Evolutionary conservation across 306 rosid genomes (phyloP).

Genomic region (Betula pendula): DNA sequence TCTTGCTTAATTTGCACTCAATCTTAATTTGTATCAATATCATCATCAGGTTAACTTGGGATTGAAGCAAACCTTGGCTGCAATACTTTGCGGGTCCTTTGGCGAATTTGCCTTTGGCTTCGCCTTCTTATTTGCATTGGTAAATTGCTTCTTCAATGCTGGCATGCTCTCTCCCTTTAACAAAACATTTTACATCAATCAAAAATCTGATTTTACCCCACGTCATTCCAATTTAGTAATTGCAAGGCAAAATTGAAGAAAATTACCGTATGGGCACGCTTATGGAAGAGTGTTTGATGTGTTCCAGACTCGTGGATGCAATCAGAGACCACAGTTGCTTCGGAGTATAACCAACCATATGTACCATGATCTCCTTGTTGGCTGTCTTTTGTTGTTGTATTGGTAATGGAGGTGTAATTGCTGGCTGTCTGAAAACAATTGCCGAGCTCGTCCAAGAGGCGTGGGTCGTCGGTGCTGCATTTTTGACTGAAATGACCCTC

Average conservation of each 20-base stretch:
- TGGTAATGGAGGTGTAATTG: conserved; percentile 37
- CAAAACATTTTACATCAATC: conserved; percentile 7
- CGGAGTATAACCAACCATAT: conserved; percentile 62
- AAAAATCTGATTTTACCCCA: no score
- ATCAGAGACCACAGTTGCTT: conserved; percentile 40
- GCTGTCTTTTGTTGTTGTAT: conserved; percentile 32
- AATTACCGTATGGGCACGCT: conserved; percentile 59
- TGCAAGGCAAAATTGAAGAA: not conserved
- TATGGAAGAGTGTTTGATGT: conserved; percentile 38
- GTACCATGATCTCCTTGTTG: conserved; percentile 38
- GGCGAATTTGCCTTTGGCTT: conserved; percentile 56
- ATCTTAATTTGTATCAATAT: not conserved
- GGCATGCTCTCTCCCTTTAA: conserved; percentile 54
- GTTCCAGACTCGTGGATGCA: conserved; percentile 35
- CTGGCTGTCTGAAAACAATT: conserved; percentile 54
- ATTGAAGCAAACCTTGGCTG: conserved; percentile 78
- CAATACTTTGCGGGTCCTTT: conserved; percentile 87
- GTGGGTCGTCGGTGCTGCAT: conserved; percentile 18
- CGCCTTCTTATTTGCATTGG: conserved; percentile 42
- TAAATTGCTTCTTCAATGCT: conserved; percentile 58
- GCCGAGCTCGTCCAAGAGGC: conserved; percentile 41
- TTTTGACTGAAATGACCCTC: conserved; percentile 29
- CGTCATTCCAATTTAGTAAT: no score
- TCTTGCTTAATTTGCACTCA: conserved; percentile 19
- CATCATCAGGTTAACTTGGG: conserved; percentile 28